These are phyloP conservation scores for Licmophora abbreviata DNA, from an alignment of 108 stramenopile genomes.

Conservation along the genomic window DNA sequence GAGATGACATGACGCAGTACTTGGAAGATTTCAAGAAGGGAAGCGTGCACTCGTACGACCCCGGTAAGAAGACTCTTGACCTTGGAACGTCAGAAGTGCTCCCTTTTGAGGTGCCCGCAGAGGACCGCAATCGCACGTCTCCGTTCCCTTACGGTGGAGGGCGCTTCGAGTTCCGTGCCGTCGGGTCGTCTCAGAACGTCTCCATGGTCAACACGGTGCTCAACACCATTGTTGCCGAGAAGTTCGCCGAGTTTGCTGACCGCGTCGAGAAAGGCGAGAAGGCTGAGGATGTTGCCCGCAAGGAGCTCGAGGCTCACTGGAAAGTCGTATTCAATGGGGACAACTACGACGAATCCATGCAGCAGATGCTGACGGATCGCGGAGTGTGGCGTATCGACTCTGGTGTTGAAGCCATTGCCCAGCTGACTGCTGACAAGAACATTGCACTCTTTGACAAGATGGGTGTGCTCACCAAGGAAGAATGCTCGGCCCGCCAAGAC, in stretches of 20 bases:
- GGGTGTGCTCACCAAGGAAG: conserved; percentile 75
- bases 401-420: conserved; percentile 87
- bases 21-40: conserved; percentile 80
- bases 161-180: conserved; percentile 96
- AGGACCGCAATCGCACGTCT: conserved; percentile 95
- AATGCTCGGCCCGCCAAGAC: conserved; percentile 80
- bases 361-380: conserved; percentile 77
- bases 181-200: conserved; percentile 90
- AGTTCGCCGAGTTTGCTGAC: conserved; percentile 86
- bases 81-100: conserved; percentile 71
- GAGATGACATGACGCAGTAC: conserved; percentile 84
- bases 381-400: conserved; percentile 92
- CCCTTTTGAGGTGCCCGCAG: conserved; percentile 85
- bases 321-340: conserved; percentile 94
- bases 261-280: conserved; percentile 77
- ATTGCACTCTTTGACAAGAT: conserved; percentile 84
- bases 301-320: conserved; percentile 79
- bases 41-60: conserved; percentile 56
- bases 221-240: conserved; percentile 88
- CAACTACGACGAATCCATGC: conserved; percentile 78
- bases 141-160: conserved; percentile 95
- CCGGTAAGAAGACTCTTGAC: conserved; percentile 67
- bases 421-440: conserved; percentile 78
- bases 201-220: conserved; percentile 93
- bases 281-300: conserved; percentile 61